Base-by-base conservation (phyloP, 257 asterid species). In the Mentha longifolia region DNA sequence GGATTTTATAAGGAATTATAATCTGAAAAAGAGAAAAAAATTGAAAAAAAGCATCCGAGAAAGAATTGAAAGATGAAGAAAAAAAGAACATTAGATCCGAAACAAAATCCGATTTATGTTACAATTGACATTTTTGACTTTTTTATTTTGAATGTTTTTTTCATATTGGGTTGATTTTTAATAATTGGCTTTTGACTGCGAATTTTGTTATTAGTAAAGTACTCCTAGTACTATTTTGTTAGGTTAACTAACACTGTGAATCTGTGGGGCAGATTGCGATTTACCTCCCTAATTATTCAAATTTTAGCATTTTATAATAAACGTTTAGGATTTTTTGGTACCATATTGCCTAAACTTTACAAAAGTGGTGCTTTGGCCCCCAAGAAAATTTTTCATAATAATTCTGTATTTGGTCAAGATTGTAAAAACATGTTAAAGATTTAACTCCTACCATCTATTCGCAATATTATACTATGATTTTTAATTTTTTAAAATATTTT, bases 91-190 rank as follows among this genome's bases (percentile, higher is more conserved):
- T 20, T 28, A 20, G 59, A 72, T 72, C 56, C 63, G 39, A 61
- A 65, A 72, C 51, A 65, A 66, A 74, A 74, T 74, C 64, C 25
- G 6, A 33, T 16, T 70, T 76, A 61, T 75, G 74, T 75, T 67
- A 47, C 43, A 25, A 19, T 37, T n/a, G 6, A 35, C 49, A 61
- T 66, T 61, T 42, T 15, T 50, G 30, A 51, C 52, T 14, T 33
- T 33, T 47, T 19, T 15, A 42, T 67, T 67, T 68, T 7, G 0
- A 28, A 58, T 28, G 19, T 19, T 68, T 28, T 28, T 28, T 28
- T 28, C 3, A 28, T 3, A 35, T 4, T 61, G 50, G 13, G 43
- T 50, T 14, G 39, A 61, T 45, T 25, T 22, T 45, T 4, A n/a
- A 46, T 47, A 28, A 58, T 57, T 42, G 3, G 16, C 6, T 16